Evolutionary conservation across 441 rosid genomes (phyloP).

Genomic region (Brassica hybrid): DNA sequence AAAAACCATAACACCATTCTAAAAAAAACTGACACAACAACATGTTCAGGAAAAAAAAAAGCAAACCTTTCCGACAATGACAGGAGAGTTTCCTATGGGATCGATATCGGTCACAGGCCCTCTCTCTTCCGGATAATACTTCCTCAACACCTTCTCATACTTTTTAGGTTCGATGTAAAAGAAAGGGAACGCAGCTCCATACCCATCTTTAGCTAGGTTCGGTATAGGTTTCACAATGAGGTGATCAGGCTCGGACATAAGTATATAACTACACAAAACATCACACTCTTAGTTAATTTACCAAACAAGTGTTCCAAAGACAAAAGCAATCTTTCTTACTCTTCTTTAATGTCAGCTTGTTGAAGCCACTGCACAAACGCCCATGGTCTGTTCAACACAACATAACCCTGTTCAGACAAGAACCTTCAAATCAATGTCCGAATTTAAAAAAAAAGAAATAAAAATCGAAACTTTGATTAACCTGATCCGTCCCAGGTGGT

Average conservation of each 20-base stretch:
- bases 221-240: conserved; percentile 94
- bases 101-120: conserved; percentile 84
- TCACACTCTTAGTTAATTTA: background rate
- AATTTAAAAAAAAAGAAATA: background rate
- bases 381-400: conserved; percentile 98
- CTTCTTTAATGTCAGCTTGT: conserved; percentile 88
- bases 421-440: background rate
- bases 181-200: conserved; percentile 96
- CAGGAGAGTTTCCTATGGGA: conserved; percentile 97
- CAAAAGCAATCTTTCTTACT: conserved; percentile 49
- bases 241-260: conserved; percentile 98
- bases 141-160: conserved; percentile 74
- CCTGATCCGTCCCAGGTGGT: conserved; percentile 96
- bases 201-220: conserved; percentile 79
- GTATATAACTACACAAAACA: conserved; percentile 61
- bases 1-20: conserved; percentile 5
- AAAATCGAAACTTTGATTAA: conserved; percentile 25
- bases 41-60: background rate
- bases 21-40: too few species aligned
- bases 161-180: conserved; percentile 93
- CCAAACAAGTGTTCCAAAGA: background rate
- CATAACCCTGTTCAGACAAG: conserved; percentile 68
- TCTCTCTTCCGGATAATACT: conserved; percentile 79
- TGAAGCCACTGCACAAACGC: conserved; percentile 98
- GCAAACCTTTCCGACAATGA: conserved; percentile 81